A percentile compares a stretch with the other conserved stretches of the same genome.
Conservation (phyloP, 352 stramenopile species). For the Phytopythium mirpurense region DNA sequence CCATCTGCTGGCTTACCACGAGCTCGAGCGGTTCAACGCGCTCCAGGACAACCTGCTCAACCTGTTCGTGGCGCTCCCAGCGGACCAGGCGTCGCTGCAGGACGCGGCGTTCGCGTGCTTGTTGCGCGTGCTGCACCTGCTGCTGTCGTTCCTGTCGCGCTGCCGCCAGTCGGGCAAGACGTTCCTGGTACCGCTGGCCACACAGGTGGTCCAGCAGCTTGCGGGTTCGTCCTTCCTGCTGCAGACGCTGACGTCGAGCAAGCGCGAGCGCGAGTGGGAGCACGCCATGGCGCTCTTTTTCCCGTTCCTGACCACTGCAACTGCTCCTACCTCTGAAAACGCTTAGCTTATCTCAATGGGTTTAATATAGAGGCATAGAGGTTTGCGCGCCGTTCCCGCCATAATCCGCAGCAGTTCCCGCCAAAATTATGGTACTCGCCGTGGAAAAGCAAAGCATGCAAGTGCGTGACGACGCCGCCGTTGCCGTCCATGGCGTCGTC, state of each 20-base stretch:
- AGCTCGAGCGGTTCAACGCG: conserved; percentile 42
- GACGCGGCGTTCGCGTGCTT: conserved; percentile 41
- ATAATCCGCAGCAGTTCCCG: background rate
- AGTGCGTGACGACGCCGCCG: conserved; percentile 11
- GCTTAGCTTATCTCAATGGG: background rate
- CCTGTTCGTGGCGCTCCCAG: conserved; percentile 52
- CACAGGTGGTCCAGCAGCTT: conserved; percentile 42
- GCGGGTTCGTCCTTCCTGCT: conserved; percentile 59
- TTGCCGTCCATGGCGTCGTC: conserved; percentile 34
- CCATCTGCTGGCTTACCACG: conserved; percentile 27
- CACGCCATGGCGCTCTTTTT: conserved; percentile 35
- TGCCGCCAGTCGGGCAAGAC: conserved; percentile 34
- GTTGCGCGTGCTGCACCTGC: conserved; percentile 56
- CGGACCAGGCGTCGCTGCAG: conserved; percentile 14
- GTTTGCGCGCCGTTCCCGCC: background rate
- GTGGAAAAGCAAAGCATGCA: conserved; percentile 10
- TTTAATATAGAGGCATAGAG: background rate
- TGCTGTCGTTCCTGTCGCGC: conserved; percentile 49
- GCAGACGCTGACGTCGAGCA: conserved; percentile 38
- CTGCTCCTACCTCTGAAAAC: background rate
- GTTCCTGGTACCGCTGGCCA: conserved; percentile 29
- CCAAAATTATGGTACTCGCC: background rate
- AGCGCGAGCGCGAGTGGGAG: conserved; percentile 43
- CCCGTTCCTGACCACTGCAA: conserved; percentile 16
- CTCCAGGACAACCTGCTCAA: conserved; percentile 63